Evolutionary conservation across 2,329 filamentous ascomycete species (phyloP).

Genomic region (Neofusicoccum umdonicola): DNA sequence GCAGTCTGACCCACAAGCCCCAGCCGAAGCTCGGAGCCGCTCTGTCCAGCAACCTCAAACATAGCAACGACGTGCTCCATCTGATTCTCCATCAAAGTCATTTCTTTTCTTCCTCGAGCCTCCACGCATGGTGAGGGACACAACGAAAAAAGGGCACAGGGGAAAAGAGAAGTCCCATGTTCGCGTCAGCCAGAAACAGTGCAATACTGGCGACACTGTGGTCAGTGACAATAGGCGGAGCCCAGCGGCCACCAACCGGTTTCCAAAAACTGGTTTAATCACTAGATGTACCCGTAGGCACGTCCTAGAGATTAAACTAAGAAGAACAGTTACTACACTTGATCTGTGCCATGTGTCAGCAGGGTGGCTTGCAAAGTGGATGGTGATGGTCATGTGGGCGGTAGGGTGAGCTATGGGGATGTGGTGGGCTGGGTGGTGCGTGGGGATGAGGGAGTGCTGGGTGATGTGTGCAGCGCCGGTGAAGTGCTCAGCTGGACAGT

Average conservation of each 20-base stretch:
- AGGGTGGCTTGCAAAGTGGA: too few species aligned
- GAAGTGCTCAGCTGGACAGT: too few species aligned
- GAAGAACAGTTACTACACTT: conserved; percentile 6
- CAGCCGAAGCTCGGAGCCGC: too few species aligned
- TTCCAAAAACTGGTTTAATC: conserved; percentile 64
- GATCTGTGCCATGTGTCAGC: neutral
- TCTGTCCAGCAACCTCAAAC: too few species aligned
- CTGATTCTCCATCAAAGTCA: neutral
- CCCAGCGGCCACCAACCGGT: conserved; percentile 60
- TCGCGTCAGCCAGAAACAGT: conserved; percentile 73
- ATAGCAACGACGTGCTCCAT: too few species aligned
- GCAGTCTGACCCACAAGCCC: too few species aligned
- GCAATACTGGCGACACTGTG: conserved; percentile 75
- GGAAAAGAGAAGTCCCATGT: conserved; percentile 21
- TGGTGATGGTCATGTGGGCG: too few species aligned
- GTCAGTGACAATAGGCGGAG: conserved; percentile 60
- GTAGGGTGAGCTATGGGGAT: too few species aligned
- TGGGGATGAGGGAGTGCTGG: too few species aligned
- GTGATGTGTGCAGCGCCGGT: too few species aligned
- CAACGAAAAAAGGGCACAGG: conserved; percentile 25
- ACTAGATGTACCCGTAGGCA: neutral
- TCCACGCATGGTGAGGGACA: conserved; percentile 22
- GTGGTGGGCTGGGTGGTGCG: too few species aligned
- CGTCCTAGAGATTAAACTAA: conserved; percentile 4
- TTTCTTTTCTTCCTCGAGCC: conserved; percentile 26